A percentile compares a stretch with the other conserved stretches of the same genome.
These are phyloP conservation scores for Musa acuminata DNA, from an alignment of 176 grass and related monocot species.

Conservation along the genomic window DNA sequence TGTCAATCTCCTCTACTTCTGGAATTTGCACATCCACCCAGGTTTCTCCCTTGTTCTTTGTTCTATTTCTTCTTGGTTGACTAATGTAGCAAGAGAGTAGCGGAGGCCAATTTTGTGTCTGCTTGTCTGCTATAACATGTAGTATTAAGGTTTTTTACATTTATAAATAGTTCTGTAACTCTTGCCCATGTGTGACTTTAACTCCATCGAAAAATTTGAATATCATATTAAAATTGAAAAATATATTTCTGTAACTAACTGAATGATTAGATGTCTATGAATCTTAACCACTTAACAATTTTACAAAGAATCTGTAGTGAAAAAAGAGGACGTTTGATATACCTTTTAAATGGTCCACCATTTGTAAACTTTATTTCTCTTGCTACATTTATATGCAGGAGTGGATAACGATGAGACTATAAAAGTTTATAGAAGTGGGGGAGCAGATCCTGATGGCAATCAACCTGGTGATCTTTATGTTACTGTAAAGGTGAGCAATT, in stretches of 20 bases:
- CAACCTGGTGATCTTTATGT: conserved; percentile 89
- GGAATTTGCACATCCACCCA: not conserved
- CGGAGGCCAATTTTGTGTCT: not conserved
- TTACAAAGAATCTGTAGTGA: not conserved
- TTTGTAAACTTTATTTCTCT: not conserved
- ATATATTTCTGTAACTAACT: not conserved
- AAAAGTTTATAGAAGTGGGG: conserved; percentile 65
- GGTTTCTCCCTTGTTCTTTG: not conserved
- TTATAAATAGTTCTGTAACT: not conserved
- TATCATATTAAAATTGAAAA: not conserved
- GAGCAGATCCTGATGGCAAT: conserved; percentile 67
- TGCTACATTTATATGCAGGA: conserved; percentile 34
- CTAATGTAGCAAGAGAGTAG: not conserved
- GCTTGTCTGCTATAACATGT: not conserved
- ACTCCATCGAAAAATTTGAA: not conserved
- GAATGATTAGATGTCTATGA: too few species aligned
- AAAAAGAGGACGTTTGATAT: not conserved
- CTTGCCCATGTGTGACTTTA: not conserved
- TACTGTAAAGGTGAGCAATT: conserved; percentile 47
- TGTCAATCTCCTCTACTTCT: not conserved
- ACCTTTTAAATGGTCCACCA: too few species aligned
- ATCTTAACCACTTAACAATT: not conserved
- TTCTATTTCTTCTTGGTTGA: not conserved
- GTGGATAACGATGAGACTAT: conserved; percentile 63
- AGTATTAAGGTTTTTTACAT: not conserved